Percentiles rank a stretch among this genome's conserved stretches.
Conservation (phyloP, 2,329 filamentous ascomycete species). For the Juglanconis juglandina region DNA sequence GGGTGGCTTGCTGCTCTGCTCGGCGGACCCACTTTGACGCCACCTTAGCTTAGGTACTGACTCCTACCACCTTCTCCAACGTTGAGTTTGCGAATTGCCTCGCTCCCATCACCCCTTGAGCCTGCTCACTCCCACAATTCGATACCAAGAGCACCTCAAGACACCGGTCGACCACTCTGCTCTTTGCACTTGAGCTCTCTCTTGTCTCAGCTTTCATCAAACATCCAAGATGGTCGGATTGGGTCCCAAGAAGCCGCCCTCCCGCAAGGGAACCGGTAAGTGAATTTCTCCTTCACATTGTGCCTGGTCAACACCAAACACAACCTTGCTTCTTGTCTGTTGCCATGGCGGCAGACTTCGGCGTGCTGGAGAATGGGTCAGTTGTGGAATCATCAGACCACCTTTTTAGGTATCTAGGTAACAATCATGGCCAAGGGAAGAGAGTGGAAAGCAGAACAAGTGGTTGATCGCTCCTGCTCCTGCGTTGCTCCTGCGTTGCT, state of each 20-base stretch:
- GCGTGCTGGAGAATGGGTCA: too few relatives aligned
- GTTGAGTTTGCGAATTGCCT: not conserved
- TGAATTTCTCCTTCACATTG: constrained; percentile 5
- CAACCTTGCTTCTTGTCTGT: not conserved
- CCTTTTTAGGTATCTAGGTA: not conserved
- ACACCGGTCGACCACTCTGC: not conserved
- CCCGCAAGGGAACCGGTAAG: constrained; percentile 46
- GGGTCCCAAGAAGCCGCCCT: constrained; percentile 61
- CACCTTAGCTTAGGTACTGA: not conserved
- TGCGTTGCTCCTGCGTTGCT: not conserved
- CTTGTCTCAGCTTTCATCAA: not conserved
- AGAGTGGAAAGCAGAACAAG: not conserved
- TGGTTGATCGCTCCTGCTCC: not conserved
- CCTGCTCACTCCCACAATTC: not conserved
- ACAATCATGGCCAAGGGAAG: not conserved
- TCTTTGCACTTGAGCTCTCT: not conserved
- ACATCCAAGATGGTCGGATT: constrained; percentile 55
- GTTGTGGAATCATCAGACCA: too few relatives aligned
- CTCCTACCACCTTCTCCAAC: not conserved
- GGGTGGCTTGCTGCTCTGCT: not conserved
- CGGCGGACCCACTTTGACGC: constrained; percentile 4
- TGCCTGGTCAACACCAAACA: not conserved
- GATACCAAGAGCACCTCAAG: not conserved
- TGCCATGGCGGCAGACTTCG: not conserved
- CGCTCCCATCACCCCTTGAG: not conserved